These are phyloP conservation scores for Saraca asoca DNA, from an alignment of 331 rosid genomes.

Conservation along the genomic window DNA sequence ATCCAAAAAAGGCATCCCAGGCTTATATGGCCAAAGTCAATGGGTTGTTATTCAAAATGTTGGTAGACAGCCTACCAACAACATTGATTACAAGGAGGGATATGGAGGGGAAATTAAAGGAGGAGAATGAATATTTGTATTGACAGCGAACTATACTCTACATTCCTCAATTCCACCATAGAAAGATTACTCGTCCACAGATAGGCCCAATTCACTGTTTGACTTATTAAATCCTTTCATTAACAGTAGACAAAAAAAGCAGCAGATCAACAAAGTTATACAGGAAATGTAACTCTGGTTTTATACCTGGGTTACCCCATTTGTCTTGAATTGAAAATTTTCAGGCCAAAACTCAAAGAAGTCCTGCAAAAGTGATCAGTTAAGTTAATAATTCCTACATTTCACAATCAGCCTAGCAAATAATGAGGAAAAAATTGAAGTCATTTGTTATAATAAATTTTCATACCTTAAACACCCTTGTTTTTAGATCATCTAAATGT, in stretches of 20 bases:
- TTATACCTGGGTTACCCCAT: slow-evolving; percentile 78
- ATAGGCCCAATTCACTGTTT: slow-evolving; percentile 1
- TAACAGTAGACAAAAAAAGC: background rate
- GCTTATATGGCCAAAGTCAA: no score
- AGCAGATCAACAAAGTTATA: slow-evolving; percentile 23
- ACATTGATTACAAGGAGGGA: no score
- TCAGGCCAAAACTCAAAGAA: slow-evolving; percentile 81
- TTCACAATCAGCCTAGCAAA: slow-evolving; percentile 28
- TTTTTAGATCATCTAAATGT: slow-evolving; percentile 59
- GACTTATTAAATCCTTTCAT: slow-evolving; percentile 10
- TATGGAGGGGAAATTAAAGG: no score
- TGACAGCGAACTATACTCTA: background rate
- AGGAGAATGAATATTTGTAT: background rate
- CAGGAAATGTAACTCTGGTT: slow-evolving; percentile 21
- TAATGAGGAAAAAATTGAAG: slow-evolving; percentile 1
- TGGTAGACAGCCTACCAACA: no score
- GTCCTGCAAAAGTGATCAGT: slow-evolving; percentile 50
- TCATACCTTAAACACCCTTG: slow-evolving; percentile 60
- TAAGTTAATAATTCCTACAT: slow-evolving; percentile 14
- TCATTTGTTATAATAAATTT: slow-evolving; percentile 22
- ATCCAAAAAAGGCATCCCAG: no score
- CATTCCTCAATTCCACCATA: slow-evolving; percentile 18
- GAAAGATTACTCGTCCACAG: slow-evolving; percentile 21
- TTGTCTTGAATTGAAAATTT: slow-evolving; percentile 72
- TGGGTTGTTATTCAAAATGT: no score